Conservation (phyloP, 2,329 filamentous ascomycete species). For the Alternaria solani region DNA sequence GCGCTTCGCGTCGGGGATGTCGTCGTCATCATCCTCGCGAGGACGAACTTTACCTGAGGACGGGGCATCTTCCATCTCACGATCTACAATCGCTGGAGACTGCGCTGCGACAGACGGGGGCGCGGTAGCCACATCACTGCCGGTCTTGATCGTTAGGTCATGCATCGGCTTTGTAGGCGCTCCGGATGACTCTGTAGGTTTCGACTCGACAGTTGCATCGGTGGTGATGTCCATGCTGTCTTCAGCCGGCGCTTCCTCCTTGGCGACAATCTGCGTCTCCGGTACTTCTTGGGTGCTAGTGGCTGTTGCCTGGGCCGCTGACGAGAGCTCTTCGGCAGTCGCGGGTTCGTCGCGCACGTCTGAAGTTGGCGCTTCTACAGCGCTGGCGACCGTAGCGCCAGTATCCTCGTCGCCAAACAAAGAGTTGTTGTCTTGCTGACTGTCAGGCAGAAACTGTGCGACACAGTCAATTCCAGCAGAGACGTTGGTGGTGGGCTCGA, state of each 20-base stretch:
- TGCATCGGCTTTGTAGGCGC: constrained; percentile 47
- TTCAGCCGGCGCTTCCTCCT: constrained; percentile 21
- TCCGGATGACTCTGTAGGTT: constrained; percentile 21
- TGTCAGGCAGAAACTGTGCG: constrained; percentile 54
- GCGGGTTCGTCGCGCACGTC: constrained; percentile 44
- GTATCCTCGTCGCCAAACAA: constrained; percentile 47
- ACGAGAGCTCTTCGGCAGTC: constrained; percentile 21
- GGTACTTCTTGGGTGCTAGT: constrained; percentile 43
- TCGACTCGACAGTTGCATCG: constrained; percentile 24
- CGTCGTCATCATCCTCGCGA: constrained; percentile 66
- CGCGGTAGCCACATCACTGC: constrained; percentile 20
- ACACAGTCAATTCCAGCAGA: constrained; percentile 55
- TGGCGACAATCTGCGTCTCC: constrained; percentile 36
- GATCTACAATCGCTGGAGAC: constrained; percentile 39
- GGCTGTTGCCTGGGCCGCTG: constrained; percentile 25
- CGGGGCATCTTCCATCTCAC: constrained; percentile 52
- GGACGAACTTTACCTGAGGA: constrained; percentile 66
- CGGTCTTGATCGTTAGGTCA: constrained; percentile 42
- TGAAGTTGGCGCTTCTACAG: constrained; percentile 53
- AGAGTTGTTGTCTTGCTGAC: constrained; percentile 51
- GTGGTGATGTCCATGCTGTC: constrained; percentile 42
- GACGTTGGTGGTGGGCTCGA: constrained; percentile 53
- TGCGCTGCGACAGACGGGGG: constrained; percentile 26
- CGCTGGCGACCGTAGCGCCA: constrained; percentile 45
- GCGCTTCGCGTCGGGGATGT: constrained; percentile 75